A percentile compares a stretch with the other conserved stretches of the same genome.
Conservation (phyloP, 257 asterid genomes). For the Cinchona pubescens region DNA sequence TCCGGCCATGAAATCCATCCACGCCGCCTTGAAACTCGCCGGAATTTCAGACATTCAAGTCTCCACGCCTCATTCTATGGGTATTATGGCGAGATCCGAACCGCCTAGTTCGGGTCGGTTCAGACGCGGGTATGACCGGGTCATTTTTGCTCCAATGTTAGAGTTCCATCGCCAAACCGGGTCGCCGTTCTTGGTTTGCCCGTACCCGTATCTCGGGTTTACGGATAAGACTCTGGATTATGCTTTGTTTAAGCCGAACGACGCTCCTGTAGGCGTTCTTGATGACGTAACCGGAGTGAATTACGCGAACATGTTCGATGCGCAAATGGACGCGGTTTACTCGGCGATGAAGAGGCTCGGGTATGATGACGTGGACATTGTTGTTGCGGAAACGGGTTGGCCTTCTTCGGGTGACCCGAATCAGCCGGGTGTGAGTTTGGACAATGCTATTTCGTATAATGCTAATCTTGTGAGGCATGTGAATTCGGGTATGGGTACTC, state of each 20-base stretch:
- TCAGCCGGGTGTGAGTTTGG: slow-evolving; percentile 31
- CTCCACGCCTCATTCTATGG: slow-evolving; percentile 42
- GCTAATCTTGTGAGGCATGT: slow-evolving; percentile 33
- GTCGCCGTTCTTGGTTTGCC: slow-evolving; percentile 49
- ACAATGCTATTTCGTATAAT: slow-evolving; percentile 36
- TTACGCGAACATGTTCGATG: slow-evolving; percentile 46
- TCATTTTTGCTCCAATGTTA: slow-evolving; percentile 31
- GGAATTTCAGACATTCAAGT: slow-evolving; percentile 31
- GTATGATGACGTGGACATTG: slow-evolving; percentile 49
- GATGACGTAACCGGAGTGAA: slow-evolving; percentile 29
- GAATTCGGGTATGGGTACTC: slow-evolving; percentile 44
- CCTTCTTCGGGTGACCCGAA: slow-evolving; percentile 47
- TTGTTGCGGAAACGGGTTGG: slow-evolving; percentile 54
- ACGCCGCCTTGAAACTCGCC: slow-evolving; percentile 33
- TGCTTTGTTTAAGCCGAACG: slow-evolving; percentile 43
- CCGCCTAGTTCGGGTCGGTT: slow-evolving; percentile 42
- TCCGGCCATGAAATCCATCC: slow-evolving; percentile 44
- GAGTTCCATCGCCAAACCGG: slow-evolving; percentile 40
- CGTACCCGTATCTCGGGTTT: slow-evolving; percentile 45
- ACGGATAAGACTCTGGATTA: slow-evolving; percentile 17
- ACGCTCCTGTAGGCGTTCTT: slow-evolving; percentile 34
- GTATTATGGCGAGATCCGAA: slow-evolving; percentile 30
- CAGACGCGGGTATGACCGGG: slow-evolving; percentile 35
- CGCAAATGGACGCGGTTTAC: slow-evolving; percentile 45
- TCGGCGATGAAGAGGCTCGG: slow-evolving; percentile 50